Conservation (phyloP, 805 yeast genomes). For the Kuraishia hungarica region DNA sequence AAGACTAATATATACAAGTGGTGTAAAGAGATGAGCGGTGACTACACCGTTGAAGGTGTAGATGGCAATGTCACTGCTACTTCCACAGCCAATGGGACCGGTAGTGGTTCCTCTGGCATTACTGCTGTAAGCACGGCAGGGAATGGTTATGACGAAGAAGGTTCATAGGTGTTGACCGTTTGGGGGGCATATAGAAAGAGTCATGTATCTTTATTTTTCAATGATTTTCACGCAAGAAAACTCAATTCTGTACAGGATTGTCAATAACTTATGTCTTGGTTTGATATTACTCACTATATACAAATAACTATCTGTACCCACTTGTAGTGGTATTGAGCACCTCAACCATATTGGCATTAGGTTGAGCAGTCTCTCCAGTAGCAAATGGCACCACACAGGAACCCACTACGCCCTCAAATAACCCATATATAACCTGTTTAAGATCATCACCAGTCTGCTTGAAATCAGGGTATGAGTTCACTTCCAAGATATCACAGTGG, state of each 20-base stretch:
- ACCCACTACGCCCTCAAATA: constrained; percentile 51
- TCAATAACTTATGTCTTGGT: too few relatives aligned
- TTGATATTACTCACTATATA: too few relatives aligned
- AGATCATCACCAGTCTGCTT: constrained; percentile 86
- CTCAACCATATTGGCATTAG: constrained; percentile 20
- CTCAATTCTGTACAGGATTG: too few relatives aligned
- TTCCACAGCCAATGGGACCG: not conserved
- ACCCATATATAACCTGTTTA: constrained; percentile 52
- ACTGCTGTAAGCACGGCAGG: not conserved
- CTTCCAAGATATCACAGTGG: constrained; percentile 63
- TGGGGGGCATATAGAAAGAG: too few relatives aligned
- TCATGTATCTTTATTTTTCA: too few relatives aligned
- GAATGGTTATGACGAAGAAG: not conserved
- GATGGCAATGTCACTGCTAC: not conserved
- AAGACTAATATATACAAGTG: constrained; percentile 65
- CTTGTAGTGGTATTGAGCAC: constrained; percentile 25
- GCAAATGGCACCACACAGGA: constrained; percentile 43
- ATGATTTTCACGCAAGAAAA: too few relatives aligned
- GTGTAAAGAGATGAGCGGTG: constrained; percentile 80
- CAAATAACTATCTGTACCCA: not conserved
- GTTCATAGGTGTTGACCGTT: not conserved
- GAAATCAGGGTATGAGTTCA: constrained; percentile 93
- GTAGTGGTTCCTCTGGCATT: not conserved
- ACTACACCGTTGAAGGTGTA: constrained; percentile 24
- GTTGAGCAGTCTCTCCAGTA: constrained; percentile 7